Percentiles rank a stretch among this genome's conserved stretches.
Evolutionary conservation across 2,329 filamentous ascomycete genomes (phyloP).

Genomic region (Lasiodiplodia citricola): DNA sequence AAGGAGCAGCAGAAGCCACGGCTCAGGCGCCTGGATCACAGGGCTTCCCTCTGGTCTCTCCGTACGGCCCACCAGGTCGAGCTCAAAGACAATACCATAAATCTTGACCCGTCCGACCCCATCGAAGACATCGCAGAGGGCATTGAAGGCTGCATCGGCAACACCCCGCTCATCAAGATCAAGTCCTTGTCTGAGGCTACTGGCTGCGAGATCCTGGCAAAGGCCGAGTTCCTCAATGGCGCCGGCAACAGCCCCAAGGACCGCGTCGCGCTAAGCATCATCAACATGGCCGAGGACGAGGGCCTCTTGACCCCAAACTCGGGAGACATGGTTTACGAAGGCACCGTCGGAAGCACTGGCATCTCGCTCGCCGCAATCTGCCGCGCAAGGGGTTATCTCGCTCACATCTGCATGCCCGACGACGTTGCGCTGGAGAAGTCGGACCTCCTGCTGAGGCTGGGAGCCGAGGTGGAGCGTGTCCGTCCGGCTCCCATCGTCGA

Average conservation of each 20-base stretch:
- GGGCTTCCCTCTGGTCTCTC: conserved; percentile 28
- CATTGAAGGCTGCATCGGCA: conserved; percentile 89
- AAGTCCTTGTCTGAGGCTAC: conserved; percentile 85
- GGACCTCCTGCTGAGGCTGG: conserved; percentile 84
- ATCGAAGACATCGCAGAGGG: conserved; percentile 67
- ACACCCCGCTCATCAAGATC: conserved; percentile 88
- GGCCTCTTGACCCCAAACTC: conserved; percentile 78
- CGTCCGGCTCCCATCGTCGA: conserved; percentile 92
- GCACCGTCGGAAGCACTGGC: conserved; percentile 86
- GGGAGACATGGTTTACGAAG: conserved; percentile 96
- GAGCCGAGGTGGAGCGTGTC: conserved; percentile 90
- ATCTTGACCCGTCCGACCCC: background rate
- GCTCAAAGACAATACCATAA: conserved; percentile 22
- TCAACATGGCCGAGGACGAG: conserved; percentile 76
- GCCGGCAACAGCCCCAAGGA: conserved; percentile 95
- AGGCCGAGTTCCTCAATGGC: conserved; percentile 95
- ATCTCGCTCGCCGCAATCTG: conserved; percentile 92
- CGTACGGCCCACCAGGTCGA: conserved; percentile 13
- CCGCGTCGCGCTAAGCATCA: conserved; percentile 89
- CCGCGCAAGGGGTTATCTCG: conserved; percentile 84
- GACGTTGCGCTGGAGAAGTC: conserved; percentile 91
- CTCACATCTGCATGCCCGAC: conserved; percentile 97
- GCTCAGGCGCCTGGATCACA: conserved; percentile 33
- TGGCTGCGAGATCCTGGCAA: conserved; percentile 86
- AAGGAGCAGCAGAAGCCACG: conserved; percentile 33